A percentile compares a stretch with the other conserved stretches of the same genome.
Conservation (phyloP, 1,284 basidiomycete species). For the Cryptococcus depauperatus region DNA sequence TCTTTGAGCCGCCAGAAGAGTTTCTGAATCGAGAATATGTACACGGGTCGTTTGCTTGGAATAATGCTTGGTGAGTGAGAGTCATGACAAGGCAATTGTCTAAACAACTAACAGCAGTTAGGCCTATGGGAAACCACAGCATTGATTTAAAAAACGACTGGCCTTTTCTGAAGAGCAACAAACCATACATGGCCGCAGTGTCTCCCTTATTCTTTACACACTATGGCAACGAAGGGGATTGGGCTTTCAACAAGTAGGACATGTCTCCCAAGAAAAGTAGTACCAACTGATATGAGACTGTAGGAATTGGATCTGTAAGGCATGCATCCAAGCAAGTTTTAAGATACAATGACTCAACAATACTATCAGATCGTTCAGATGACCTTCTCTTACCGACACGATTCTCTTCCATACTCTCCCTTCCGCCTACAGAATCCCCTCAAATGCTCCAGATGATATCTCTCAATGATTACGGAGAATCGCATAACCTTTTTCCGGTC, state of each 20-base stretch:
- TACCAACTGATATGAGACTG: too few relatives aligned
- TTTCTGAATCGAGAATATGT: constrained; percentile 27
- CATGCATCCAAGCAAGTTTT: too few relatives aligned
- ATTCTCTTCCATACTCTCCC: constrained; percentile 32
- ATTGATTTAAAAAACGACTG: constrained; percentile 28
- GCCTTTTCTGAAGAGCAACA: constrained; percentile 32
- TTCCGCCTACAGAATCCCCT: constrained; percentile 20
- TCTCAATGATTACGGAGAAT: constrained; percentile 46
- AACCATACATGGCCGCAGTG: constrained; percentile 56
- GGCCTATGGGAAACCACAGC: constrained; percentile 29
- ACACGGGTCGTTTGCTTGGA: constrained; percentile 42
- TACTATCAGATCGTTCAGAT: constrained; percentile 43
- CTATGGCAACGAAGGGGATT: constrained; percentile 41
- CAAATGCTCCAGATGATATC: constrained; percentile 43
- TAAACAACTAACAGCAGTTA: constrained; percentile 7
- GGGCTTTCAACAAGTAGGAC: constrained; percentile 43
- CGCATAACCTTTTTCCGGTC: constrained; percentile 41
- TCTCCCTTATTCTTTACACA: constrained; percentile 58
- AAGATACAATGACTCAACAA: too few relatives aligned
- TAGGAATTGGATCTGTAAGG: neutral
- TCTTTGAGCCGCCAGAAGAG: constrained; percentile 39
- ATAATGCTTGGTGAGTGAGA: constrained; percentile 40
- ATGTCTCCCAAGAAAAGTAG: too few relatives aligned
- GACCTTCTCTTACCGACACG: constrained; percentile 40
- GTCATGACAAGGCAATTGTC: neutral